Conservation (phyloP, 768 basidiomycete genomes). For the Rhizopogon rudus region DNA sequence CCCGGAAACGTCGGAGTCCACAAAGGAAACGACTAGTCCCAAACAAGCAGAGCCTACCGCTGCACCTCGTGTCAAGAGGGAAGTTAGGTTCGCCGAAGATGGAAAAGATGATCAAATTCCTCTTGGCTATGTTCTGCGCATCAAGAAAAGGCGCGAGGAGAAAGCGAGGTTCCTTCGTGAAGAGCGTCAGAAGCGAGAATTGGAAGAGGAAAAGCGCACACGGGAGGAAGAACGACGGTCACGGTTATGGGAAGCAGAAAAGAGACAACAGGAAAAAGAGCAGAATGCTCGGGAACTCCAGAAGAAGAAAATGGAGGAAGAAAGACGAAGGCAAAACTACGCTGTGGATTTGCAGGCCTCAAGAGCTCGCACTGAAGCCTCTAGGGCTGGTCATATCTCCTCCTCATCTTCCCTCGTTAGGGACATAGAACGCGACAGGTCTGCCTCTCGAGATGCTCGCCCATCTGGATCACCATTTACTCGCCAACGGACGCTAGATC, state of each 20-base stretch:
- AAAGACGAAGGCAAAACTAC: conserved; percentile 47
- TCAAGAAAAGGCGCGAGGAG: conserved; percentile 69
- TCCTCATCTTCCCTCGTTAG: conserved; percentile 16
- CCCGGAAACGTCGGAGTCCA: not conserved
- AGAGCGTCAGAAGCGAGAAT: conserved; percentile 49
- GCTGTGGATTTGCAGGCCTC: conserved; percentile 58
- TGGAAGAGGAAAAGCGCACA: conserved; percentile 41
- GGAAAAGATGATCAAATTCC: conserved; percentile 64
- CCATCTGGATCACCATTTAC: conserved; percentile 23
- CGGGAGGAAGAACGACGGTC: conserved; percentile 39
- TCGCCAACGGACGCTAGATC: conserved; percentile 45
- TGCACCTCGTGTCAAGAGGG: conserved; percentile 32
- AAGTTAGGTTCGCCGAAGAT: conserved; percentile 63
- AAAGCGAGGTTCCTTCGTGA: conserved; percentile 62
- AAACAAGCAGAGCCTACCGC: conserved; percentile 3
- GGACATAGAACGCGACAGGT: conserved; percentile 28
- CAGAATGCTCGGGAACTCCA: conserved; percentile 33
- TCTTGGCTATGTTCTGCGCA: conserved; percentile 62
- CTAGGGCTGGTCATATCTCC: conserved; percentile 40
- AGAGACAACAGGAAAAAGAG: conserved; percentile 45
- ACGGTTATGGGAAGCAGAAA: conserved; percentile 40
- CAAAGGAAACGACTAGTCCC: not conserved
- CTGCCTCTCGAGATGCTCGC: conserved; percentile 28
- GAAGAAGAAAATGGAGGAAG: conserved; percentile 40
- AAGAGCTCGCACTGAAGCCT: conserved; percentile 54